Conservation (phyloP, 108 stramenopile genomes). For the Pseudonitzschia delicatissima region DNA sequence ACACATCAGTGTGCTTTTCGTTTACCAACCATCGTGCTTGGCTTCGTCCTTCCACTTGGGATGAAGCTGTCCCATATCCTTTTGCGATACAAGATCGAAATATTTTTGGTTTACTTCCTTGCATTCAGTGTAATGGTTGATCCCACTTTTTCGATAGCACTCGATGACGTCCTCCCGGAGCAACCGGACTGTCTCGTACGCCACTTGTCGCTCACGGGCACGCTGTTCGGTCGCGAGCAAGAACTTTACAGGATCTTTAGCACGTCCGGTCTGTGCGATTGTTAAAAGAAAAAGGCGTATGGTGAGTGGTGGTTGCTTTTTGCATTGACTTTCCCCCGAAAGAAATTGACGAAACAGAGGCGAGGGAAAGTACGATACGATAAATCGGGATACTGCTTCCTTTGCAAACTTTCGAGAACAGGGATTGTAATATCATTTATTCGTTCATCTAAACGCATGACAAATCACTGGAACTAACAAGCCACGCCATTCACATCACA, state of each 20-base stretch:
- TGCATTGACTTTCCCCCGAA: too few species aligned
- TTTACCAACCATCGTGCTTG: slow-evolving; percentile 67
- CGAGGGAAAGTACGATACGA: too few species aligned
- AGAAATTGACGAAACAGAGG: too few species aligned
- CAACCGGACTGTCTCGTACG: slow-evolving; percentile 79
- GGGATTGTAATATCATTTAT: too few species aligned
- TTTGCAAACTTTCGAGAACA: too few species aligned
- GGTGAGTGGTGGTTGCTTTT: too few species aligned
- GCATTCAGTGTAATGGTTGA: slow-evolving; percentile 89
- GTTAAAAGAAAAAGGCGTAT: too few species aligned
- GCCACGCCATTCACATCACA: too few species aligned
- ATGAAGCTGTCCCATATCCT: slow-evolving; percentile 81
- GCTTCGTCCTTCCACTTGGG: slow-evolving; percentile 66
- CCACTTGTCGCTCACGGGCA: slow-evolving; percentile 86
- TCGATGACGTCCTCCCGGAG: slow-evolving; percentile 81
- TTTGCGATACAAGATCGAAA: slow-evolving; percentile 63
- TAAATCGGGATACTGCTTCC: too few species aligned
- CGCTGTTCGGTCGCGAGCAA: slow-evolving; percentile 83
- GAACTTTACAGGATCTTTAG: slow-evolving; percentile 80
- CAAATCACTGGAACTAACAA: too few species aligned
- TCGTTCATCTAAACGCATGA: too few species aligned
- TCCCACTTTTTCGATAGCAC: slow-evolving; percentile 83
- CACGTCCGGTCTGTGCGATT: slow-evolving; percentile 53
- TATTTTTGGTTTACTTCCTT: slow-evolving; percentile 62
- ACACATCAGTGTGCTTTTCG: too few species aligned